These are phyloP conservation scores for Colletotrichum sp. DNA, from an alignment of 2,329 filamentous ascomycete genomes.

Conservation along the genomic window DNA sequence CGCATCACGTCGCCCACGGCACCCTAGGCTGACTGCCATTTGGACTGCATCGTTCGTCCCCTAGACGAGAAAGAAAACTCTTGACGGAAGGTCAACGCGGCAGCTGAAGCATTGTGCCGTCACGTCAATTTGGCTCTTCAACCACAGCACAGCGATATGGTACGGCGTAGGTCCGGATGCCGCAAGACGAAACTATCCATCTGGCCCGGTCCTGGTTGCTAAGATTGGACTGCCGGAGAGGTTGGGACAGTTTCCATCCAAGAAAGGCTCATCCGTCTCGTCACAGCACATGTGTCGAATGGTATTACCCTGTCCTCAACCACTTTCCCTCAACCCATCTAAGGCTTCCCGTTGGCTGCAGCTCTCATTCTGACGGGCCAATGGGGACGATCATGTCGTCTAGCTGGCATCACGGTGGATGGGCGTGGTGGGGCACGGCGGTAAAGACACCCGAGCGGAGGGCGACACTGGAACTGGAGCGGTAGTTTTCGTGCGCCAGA, in stretches of 20 bases:
- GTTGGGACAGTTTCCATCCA: not conserved
- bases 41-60: not conserved
- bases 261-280: constrained; percentile 11
- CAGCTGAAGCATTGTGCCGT: not conserved
- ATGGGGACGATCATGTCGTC: constrained; percentile 1
- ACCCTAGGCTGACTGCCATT: not conserved
- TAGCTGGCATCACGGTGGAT: constrained; percentile 7
- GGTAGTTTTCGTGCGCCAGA: not conserved
- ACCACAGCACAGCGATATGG: not conserved
- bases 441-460: constrained; percentile 18
- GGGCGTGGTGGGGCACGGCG: constrained; percentile 10
- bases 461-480: constrained; percentile 7
- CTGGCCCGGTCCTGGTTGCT: not conserved
- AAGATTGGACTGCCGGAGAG: not conserved
- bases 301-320: constrained; percentile 1
- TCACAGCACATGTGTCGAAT: constrained; percentile 17
- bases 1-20: constrained; percentile 1
- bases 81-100: not conserved
- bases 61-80: not conserved
- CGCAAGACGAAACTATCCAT: constrained; percentile 3
- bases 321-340: not conserved
- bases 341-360: constrained; percentile 11
- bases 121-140: not conserved
- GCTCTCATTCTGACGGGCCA: not conserved
- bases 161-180: not conserved